Base-by-base conservation (phyloP, 495 filamentous ascomycete species). In the Aspergillus steynii region DNA sequence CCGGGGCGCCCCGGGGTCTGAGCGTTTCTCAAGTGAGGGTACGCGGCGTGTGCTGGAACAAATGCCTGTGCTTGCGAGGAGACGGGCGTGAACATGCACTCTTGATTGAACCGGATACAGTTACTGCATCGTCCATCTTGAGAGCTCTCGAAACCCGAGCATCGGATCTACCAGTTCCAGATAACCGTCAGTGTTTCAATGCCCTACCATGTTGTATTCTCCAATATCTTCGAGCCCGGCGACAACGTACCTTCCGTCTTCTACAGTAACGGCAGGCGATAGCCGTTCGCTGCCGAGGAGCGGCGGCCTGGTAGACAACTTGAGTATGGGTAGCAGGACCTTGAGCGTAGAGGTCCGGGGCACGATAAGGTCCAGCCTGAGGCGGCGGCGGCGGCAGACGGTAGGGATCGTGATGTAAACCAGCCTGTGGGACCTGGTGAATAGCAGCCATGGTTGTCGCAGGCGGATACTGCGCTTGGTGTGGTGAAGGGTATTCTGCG, bases 251-350 rank as follows among this genome's bases (percentile, higher is more conserved):
- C 86, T 93, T 93, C 61, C 90, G 85, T 76, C 90, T 82, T 55
- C 90, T 79, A 74, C 90, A 93, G 71, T 93, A 93, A 56, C 88
- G 83, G 71, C 90, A 93, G n/a, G 90, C 90, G 71, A 93, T 93
- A 56, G 90, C 90, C 1, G 90, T 93, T 55, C 90, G 80, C 71
- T 93, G 90, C 61, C 90, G 82, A 12, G 90, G 90, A 10, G 90
- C 90, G 5, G 88, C 88, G 61, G 87, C 71, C 70, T 89, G 69
- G 71, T 87, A 74, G 78, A 86, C 77, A 65, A 89, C 70, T 68
- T 83, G 66, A 29, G 74, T 74, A 53, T 68, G 68, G 5, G 73
- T 82, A 67, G 68, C 71, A 65, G 61, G 79, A 20, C 20, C 20
- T 65, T 65, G 77, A 77, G 32, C 78, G 62, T 83, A 83, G 51